phyloP scores from a whole-genome alignment of 2,329 filamentous ascomycete genomes.

The Colletotrichum noveboracense region DNA sequence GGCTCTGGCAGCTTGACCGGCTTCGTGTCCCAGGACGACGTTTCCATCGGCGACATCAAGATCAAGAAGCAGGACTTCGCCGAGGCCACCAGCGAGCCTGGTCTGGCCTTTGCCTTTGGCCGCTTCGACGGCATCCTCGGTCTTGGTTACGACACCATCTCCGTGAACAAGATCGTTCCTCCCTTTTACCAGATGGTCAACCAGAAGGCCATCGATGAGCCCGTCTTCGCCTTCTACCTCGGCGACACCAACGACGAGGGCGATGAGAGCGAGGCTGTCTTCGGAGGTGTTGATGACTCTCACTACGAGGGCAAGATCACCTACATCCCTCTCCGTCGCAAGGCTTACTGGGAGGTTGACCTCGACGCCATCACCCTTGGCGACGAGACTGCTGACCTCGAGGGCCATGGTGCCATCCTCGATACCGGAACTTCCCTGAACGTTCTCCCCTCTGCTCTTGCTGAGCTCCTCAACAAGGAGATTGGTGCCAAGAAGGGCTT shows the following conservation, averaged over 20 bases:
- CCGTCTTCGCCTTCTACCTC: conserved; percentile 97
- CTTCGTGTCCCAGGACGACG: conserved; percentile 87
- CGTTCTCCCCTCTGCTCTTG: conserved; percentile 87
- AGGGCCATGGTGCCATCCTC: conserved; percentile 94
- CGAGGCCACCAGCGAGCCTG: conserved; percentile 94
- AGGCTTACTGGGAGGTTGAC: conserved; percentile 99
- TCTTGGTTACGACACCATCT: conserved; percentile 92
- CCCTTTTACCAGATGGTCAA: conserved; percentile 97
- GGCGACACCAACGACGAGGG: conserved; percentile 72
- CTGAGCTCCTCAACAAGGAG: conserved; percentile 95
- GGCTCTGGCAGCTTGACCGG: conserved; percentile 94
- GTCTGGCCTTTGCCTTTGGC: conserved; percentile 96
- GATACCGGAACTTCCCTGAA: conserved; percentile 99
- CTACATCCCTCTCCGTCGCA: conserved; percentile 93
- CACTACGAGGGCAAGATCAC: conserved; percentile 86
- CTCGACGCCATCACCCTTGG: conserved; percentile 92
- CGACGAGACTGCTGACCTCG: conserved; percentile 83
- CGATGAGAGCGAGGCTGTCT: conserved; percentile 83
- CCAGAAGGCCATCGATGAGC: conserved; percentile 87
- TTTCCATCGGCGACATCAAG: conserved; percentile 87
- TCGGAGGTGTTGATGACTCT: conserved; percentile 84
- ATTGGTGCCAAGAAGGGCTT: conserved; percentile 98
- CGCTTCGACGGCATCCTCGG: conserved; percentile 97
- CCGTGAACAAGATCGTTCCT: conserved; percentile 93
- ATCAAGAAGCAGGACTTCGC: conserved; percentile 94